These are phyloP conservation scores for Lasiodiplodia theobromae DNA, from an alignment of 2,329 filamentous ascomycete genomes.

Conservation along the genomic window DNA sequence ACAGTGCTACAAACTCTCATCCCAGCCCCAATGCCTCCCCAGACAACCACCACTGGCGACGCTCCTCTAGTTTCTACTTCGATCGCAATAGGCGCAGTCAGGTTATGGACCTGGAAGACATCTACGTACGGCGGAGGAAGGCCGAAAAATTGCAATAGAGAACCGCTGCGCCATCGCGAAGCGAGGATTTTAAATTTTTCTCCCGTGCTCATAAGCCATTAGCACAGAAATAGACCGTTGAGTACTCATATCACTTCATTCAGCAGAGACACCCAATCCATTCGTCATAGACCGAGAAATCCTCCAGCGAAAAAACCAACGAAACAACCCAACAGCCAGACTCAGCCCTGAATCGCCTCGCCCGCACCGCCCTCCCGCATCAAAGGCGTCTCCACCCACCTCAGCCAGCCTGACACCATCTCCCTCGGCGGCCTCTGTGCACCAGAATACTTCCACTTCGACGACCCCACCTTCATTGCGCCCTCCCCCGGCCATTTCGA, in stretches of 20 bases:
- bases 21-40: no score
- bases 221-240: conserved; percentile 85
- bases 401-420: conserved; percentile 84
- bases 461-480: conserved; percentile 76
- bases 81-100: no score
- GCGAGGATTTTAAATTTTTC: conserved; percentile 82
- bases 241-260: conserved; percentile 42
- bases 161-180: conserved; percentile 77
- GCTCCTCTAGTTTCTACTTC: no score
- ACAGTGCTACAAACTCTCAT: no score
- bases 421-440: conserved; percentile 91
- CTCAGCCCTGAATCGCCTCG: conserved; percentile 62
- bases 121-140: conserved; percentile 72
- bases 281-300: background rate
- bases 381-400: conserved; percentile 79
- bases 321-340: background rate
- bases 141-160: conserved; percentile 68
- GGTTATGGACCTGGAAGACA: conserved; percentile 61
- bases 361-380: conserved; percentile 64
- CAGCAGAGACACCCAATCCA: background rate
- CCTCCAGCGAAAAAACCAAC: background rate
- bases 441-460: conserved; percentile 88
- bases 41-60: no score
- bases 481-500: conserved; percentile 74
- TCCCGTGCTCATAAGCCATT: conserved; percentile 71